A percentile compares a stretch with the other conserved stretches of the same genome.
These are phyloP conservation scores for Talaromyces sp. DNA, from an alignment of 2,329 filamentous ascomycete genomes.

Conservation along the genomic window DNA sequence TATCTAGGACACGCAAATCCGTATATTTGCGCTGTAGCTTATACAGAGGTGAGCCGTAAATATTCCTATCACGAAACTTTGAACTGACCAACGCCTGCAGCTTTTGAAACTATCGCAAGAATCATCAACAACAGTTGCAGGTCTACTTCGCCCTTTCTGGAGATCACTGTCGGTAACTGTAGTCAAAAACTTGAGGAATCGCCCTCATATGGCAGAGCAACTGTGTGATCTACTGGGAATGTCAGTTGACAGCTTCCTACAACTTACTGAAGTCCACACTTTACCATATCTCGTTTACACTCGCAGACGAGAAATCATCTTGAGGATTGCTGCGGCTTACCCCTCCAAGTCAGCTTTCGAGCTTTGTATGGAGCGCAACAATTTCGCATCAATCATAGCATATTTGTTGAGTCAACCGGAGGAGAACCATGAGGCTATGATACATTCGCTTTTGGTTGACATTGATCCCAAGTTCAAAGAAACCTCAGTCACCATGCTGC, in stretches of 20 bases:
- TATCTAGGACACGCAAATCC: slow-evolving; percentile 80
- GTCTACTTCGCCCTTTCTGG: slow-evolving; percentile 84
- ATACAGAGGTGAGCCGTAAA: slow-evolving; percentile 61
- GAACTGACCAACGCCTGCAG: slow-evolving; percentile 30
- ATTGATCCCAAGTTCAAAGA: slow-evolving; percentile 66
- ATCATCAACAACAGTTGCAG: slow-evolving; percentile 57
- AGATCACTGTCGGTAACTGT: slow-evolving; percentile 73
- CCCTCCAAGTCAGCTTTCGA: slow-evolving; percentile 54
- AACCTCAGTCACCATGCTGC: slow-evolving; percentile 60
- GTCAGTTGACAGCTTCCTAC: slow-evolving; percentile 66
- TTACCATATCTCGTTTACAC: slow-evolving; percentile 80
- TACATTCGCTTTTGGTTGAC: slow-evolving; percentile 63
- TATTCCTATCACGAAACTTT: not conserved
- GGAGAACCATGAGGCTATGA: slow-evolving; percentile 60
- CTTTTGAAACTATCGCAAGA: slow-evolving; percentile 66
- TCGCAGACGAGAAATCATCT: slow-evolving; percentile 70
- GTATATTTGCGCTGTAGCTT: slow-evolving; percentile 73
- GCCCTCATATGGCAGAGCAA: slow-evolving; percentile 75
- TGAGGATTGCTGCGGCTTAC: slow-evolving; percentile 69
- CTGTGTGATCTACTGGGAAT: slow-evolving; percentile 77
- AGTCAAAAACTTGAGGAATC: slow-evolving; percentile 71
- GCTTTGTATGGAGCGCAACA: slow-evolving; percentile 54
- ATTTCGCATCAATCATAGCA: slow-evolving; percentile 55
- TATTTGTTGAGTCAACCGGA: slow-evolving; percentile 57
- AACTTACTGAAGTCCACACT: slow-evolving; percentile 72